Conservation (phyloP, 2,329 filamentous ascomycete genomes). For the Diplodia mutila region DNA sequence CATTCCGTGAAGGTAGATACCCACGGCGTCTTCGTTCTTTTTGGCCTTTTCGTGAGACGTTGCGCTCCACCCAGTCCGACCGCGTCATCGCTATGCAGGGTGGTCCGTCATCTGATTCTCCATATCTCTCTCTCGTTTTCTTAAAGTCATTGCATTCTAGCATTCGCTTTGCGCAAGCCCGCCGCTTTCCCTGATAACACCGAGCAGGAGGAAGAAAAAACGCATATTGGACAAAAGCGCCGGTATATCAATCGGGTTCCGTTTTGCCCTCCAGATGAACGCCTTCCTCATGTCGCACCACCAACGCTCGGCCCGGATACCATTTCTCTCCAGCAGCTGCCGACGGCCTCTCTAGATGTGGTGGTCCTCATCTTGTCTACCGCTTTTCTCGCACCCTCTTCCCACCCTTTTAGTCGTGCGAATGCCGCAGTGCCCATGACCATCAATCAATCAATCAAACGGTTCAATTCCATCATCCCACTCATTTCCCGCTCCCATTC, state of each 20-base stretch:
- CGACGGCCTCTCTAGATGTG: too few species aligned
- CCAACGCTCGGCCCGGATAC: too few species aligned
- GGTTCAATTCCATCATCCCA: background rate
- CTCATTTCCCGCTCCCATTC: constrained; percentile 57
- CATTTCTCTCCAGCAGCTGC: background rate
- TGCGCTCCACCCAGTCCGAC: background rate
- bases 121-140: background rate
- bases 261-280: background rate
- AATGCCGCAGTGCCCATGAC: too few species aligned
- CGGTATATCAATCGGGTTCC: background rate
- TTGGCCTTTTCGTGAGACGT: background rate
- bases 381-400: too few species aligned
- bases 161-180: background rate
- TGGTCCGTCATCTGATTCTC: background rate
- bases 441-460: too few species aligned
- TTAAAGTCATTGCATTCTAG: background rate
- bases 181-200: background rate
- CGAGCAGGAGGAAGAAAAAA: background rate
- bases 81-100: background rate
- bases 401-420: too few species aligned
- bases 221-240: background rate
- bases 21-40: background rate
- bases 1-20: background rate
- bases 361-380: too few species aligned
- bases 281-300: background rate